These are phyloP conservation scores for Karstenula rhodostoma DNA, from an alignment of 2,329 filamentous ascomycete genomes.

Conservation along the genomic window DNA sequence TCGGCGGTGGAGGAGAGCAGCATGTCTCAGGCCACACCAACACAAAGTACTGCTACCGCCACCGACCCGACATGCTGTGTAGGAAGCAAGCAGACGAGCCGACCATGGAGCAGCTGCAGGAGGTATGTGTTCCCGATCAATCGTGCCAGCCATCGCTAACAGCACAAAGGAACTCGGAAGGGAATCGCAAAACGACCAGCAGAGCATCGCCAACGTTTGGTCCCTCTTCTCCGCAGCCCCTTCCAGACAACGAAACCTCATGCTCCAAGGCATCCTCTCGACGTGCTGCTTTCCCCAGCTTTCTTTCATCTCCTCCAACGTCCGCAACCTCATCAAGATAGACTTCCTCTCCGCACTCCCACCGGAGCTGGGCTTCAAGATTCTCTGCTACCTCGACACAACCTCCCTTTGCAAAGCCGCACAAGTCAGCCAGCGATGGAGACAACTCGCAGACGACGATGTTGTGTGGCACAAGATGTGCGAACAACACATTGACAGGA, in stretches of 20 bases:
- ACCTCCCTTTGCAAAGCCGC: slow-evolving; percentile 94
- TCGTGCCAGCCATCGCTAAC: slow-evolving; percentile 32
- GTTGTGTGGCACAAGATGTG: slow-evolving; percentile 99
- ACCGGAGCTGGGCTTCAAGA: slow-evolving; percentile 89
- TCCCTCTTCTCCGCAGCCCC: slow-evolving; percentile 96
- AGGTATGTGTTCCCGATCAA: slow-evolving; percentile 62
- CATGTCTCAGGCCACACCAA: slow-evolving; percentile 64
- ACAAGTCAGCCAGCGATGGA: slow-evolving; percentile 90
- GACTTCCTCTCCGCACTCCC: slow-evolving; percentile 92
- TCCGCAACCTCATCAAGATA: slow-evolving; percentile 95
- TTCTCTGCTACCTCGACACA: slow-evolving; percentile 91
- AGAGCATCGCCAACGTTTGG: slow-evolving; percentile 97
- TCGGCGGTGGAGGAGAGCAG: slow-evolving; percentile 63
- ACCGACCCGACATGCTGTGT: slow-evolving; percentile 93
- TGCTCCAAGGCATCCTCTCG: slow-evolving; percentile 94
- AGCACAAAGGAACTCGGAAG: slow-evolving; percentile 75
- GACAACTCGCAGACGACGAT: slow-evolving; percentile 91
- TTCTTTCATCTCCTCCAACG: slow-evolving; percentile 87
- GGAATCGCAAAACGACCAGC: slow-evolving; percentile 84
- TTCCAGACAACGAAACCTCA: slow-evolving; percentile 90
- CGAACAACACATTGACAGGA: slow-evolving; percentile 92
- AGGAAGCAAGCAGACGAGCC: slow-evolving; percentile 90
- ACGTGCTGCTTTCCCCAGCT: slow-evolving; percentile 98
- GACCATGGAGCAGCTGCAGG: slow-evolving; percentile 94
- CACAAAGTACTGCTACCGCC: slow-evolving; percentile 94